phyloP scores from a whole-genome alignment of 306 rosid genomes.

The Medicago ruthenica region DNA sequence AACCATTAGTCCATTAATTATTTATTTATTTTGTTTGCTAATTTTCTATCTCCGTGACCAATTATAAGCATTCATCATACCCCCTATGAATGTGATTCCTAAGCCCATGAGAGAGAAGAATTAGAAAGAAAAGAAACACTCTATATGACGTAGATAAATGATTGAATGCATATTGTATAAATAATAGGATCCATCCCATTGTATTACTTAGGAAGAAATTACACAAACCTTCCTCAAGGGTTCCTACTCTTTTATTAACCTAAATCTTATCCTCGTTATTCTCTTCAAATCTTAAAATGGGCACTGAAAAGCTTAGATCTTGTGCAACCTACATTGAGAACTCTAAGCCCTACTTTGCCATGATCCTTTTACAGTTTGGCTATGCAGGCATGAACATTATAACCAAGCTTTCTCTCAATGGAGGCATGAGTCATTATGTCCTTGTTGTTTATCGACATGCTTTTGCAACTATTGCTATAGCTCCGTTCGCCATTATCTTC shows the following conservation, averaged over 20 bases:
- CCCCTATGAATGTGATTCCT: neutral
- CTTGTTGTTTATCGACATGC: constrained; percentile 95
- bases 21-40: neutral
- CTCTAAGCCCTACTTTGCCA: constrained; percentile 83
- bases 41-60: neutral
- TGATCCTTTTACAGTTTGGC: constrained; percentile 83
- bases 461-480: constrained; percentile 70
- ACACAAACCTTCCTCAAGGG: constrained; percentile 27
- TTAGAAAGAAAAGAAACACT: neutral
- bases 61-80: neutral
- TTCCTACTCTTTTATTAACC: constrained; percentile 16
- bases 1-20: neutral
- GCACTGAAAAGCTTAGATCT: constrained; percentile 51
- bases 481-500: constrained; percentile 76
- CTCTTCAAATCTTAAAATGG: constrained; percentile 36
- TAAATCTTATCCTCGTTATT: neutral
- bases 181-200: constrained; percentile 33
- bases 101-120: neutral
- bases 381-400: constrained; percentile 90
- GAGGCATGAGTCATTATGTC: constrained; percentile 95
- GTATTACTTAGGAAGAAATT: constrained; percentile 45
- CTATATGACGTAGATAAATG: neutral
- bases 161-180: constrained; percentile 43
- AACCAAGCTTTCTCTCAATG: constrained; percentile 75
- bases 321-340: constrained; percentile 53